These are phyloP conservation scores for Alternaria conjuncta DNA, from an alignment of 2,329 filamentous ascomycete genomes.

Conservation along the genomic window DNA sequence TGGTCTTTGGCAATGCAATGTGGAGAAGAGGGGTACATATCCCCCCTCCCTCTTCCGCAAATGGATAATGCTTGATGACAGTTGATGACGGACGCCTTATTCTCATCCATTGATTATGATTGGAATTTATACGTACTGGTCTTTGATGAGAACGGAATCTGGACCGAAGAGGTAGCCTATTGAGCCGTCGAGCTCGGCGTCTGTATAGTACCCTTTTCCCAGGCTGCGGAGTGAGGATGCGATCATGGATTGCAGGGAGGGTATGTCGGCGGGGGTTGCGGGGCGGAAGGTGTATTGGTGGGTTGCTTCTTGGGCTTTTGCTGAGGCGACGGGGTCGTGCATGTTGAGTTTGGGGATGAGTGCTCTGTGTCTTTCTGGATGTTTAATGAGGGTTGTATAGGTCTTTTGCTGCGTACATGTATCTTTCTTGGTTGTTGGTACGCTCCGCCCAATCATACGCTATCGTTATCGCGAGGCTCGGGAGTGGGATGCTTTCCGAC, in stretches of 20 bases:
- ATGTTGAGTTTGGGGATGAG: background rate
- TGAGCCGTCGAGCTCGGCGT: slow-evolving; percentile 44
- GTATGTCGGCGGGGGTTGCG: slow-evolving; percentile 39
- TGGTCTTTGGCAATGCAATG: background rate
- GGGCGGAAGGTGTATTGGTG: slow-evolving; percentile 36
- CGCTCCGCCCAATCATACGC: background rate
- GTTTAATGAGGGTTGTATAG: background rate
- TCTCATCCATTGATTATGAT: background rate
- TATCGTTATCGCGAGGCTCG: background rate
- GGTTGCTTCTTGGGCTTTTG: slow-evolving; percentile 45
- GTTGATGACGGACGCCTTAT: slow-evolving; percentile 8
- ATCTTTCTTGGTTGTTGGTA: background rate
- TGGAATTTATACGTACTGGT: slow-evolving; percentile 20
- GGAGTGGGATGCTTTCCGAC: background rate
- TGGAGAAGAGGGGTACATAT: background rate
- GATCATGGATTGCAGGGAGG: slow-evolving; percentile 40
- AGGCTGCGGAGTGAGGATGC: slow-evolving; percentile 35
- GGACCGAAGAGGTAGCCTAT: slow-evolving; percentile 47
- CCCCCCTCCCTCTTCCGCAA: background rate
- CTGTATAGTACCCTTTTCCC: slow-evolving; percentile 36
- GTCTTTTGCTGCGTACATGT: background rate
- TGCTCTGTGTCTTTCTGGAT: too few relatives aligned
- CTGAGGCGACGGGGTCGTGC: slow-evolving; percentile 36
- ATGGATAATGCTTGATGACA: background rate
- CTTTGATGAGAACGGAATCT: slow-evolving; percentile 42